These are phyloP conservation scores for Schizochytrium sp. DNA, from an alignment of 108 stramenopile species.

Conservation along the genomic window DNA sequence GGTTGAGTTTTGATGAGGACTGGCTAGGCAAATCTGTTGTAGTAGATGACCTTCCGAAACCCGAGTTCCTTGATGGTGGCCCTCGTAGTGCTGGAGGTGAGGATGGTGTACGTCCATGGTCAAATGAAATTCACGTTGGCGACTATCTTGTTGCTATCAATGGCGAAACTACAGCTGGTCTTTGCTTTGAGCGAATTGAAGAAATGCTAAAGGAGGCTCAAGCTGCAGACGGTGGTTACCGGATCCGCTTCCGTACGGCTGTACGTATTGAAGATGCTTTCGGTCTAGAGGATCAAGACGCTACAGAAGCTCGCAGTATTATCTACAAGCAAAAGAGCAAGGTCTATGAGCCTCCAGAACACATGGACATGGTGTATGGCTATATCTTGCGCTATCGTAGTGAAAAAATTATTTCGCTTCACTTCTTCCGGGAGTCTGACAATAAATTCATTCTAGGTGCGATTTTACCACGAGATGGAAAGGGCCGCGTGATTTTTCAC, in stretches of 20 bases:
- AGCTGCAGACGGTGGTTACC: slow-evolving; percentile 38
- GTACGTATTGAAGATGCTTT: slow-evolving; percentile 7
- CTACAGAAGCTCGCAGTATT: slow-evolving; percentile 35
- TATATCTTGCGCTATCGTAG: slow-evolving; percentile 12
- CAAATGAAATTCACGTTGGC: slow-evolving; percentile 13
- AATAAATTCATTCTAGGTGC: slow-evolving; percentile 48
- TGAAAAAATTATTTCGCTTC: slow-evolving; percentile 38
- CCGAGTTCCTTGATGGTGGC: slow-evolving; percentile 15
- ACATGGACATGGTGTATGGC: slow-evolving; percentile 60
- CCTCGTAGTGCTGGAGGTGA: neutral
- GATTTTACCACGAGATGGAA: neutral
- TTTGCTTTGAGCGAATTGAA: slow-evolving; percentile 28
- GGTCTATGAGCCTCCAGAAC: slow-evolving; percentile 56
- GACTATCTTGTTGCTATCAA: slow-evolving; percentile 37
- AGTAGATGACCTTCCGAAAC: slow-evolving; percentile 4
- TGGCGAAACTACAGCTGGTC: neutral
- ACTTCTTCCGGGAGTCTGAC: slow-evolving; percentile 59
- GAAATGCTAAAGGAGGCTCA: slow-evolving; percentile 40
- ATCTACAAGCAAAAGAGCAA: slow-evolving; percentile 60
- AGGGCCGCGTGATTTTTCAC: slow-evolving; percentile 50
- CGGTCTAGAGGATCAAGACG: neutral
- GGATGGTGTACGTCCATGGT: slow-evolving; percentile 1
- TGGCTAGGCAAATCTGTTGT: slow-evolving; percentile 42
- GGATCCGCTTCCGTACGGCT: slow-evolving; percentile 53
- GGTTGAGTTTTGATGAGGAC: slow-evolving; percentile 57